A percentile compares a stretch with the other conserved stretches of the same genome.
phyloP scores from a whole-genome alignment of 129 eudicot species.

The Centaurea solstitialis region DNA sequence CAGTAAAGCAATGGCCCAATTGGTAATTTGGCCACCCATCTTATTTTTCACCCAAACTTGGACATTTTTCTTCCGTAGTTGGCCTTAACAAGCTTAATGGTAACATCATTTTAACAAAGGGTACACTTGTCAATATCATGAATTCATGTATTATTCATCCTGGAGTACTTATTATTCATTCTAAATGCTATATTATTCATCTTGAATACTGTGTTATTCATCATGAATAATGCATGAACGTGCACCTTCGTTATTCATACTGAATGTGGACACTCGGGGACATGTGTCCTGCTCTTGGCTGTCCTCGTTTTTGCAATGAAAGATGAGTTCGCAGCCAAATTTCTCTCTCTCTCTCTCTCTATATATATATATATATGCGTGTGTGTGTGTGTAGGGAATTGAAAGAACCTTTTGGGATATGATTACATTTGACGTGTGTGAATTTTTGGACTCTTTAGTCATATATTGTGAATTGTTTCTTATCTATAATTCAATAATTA shows the following conservation, averaged over 20 bases:
- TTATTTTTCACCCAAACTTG: neutral
- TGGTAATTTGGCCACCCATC: neutral
- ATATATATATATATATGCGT: neutral
- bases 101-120: neutral
- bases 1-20: neutral
- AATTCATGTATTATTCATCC: no score
- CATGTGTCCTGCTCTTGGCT: no score
- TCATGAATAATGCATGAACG: no score
- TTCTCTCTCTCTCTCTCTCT: no score
- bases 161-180: no score
- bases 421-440: neutral
- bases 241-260: no score
- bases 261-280: no score
- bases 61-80: neutral
- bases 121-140: no score
- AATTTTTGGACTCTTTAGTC: neutral
- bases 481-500: conserved; percentile 14
- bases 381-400: neutral
- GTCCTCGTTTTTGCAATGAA: no score
- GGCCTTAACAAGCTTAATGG: neutral
- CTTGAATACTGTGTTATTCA: no score
- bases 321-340: no score
- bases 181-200: no score
- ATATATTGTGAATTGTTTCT: neutral
- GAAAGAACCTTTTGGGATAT: conserved; percentile 15